A percentile compares a stretch with the other conserved stretches of the same genome.
These are phyloP conservation scores for Pseudozyma sp. DNA, from an alignment of 1,284 basidiomycete genomes.

Conservation along the genomic window DNA sequence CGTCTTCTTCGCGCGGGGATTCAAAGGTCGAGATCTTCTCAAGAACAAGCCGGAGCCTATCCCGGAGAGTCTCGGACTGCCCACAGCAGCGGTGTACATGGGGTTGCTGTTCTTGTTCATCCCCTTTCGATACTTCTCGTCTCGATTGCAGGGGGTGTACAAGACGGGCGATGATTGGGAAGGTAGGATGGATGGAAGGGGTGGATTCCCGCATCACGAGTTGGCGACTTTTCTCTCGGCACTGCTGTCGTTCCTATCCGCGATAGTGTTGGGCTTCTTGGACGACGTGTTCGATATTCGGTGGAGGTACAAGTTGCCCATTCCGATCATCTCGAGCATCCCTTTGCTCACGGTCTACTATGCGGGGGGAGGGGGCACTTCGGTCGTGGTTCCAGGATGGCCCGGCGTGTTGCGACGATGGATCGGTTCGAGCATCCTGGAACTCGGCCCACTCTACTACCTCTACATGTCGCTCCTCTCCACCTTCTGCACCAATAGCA, in stretches of 20 bases:
- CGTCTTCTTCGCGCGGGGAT: constrained; percentile 57
- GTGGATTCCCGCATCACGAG: constrained; percentile 88
- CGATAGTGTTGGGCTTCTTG: constrained; percentile 92
- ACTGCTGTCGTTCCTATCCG: constrained; percentile 86
- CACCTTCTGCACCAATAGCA: constrained; percentile 96
- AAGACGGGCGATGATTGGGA: constrained; percentile 43
- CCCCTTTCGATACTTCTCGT: constrained; percentile 64
- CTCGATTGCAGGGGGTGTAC: constrained; percentile 17
- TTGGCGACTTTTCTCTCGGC: constrained; percentile 92
- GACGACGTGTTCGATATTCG: constrained; percentile 99
- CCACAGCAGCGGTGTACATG: constrained; percentile 89
- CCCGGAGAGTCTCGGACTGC: constrained; percentile 91
- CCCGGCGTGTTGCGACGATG: constrained; percentile 55
- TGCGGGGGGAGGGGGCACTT: constrained; percentile 90
- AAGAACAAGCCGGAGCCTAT: constrained; percentile 71
- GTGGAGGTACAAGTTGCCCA: constrained; percentile 97
- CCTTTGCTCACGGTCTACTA: constrained; percentile 96
- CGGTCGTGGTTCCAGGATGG: constrained; percentile 86
- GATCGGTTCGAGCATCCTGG: constrained; percentile 78
- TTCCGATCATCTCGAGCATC: constrained; percentile 91
- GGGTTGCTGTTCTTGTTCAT: constrained; percentile 74
- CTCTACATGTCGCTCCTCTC: constrained; percentile 95
- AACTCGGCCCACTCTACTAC: constrained; percentile 96
- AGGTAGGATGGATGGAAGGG: constrained; percentile 60
- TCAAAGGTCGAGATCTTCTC: constrained; percentile 63